Base-by-base conservation (phyloP, 2,329 filamentous ascomycete species). In the Elsinoe perseae region DNA sequence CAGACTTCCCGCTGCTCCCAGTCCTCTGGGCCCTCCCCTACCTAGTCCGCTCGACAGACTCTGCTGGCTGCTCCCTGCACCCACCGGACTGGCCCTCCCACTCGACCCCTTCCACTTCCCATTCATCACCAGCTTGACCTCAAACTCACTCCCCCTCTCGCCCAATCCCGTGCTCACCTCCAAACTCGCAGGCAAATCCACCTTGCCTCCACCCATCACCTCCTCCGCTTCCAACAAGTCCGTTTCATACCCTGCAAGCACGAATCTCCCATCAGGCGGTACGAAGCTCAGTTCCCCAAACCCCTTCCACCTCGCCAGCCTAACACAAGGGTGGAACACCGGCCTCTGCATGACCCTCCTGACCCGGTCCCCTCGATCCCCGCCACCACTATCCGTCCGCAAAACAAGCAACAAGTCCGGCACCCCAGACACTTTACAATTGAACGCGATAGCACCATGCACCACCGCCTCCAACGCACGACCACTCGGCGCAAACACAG, bases 301-400 rank as follows among this genome's bases (percentile, higher is more conserved):
- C 64, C 95, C 89, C 64, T 85, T 85, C 93, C 93, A 98, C 61
- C 84, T 80, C n/a, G 86, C 86, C 2, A 98, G 75, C 16, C 93
- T 80, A 7, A 98, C 93, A 65, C 93, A 97, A 0, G 93, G 93
- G 68, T 98, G 93, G 64, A 98, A 98, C 0, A 96, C 90, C 1
- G 92, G 93, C 1, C 95, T 75, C 61, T 95, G 86, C 69, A 98
- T 82, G 32, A 91, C 80, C 12, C 58, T 61, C 7, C 65, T 62
- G 18, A 70, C 57, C 56, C 69, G 66, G 20, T 70, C 66, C 3
- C 65, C 67, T 59, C 67, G 50, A 60, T 80, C 82, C 66, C 87
- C 85, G 61, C 84, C 87, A n/a, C 88, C 87, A 1, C 88, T 88
- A 0, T 89, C 87, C 1, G 88, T 86, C 0, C 85, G 86, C 25